A percentile compares a stretch with the other conserved stretches of the same genome.
These are phyloP conservation scores for Tricladium varicosporioides DNA, from an alignment of 2,329 filamentous ascomycete genomes.

Conservation along the genomic window DNA sequence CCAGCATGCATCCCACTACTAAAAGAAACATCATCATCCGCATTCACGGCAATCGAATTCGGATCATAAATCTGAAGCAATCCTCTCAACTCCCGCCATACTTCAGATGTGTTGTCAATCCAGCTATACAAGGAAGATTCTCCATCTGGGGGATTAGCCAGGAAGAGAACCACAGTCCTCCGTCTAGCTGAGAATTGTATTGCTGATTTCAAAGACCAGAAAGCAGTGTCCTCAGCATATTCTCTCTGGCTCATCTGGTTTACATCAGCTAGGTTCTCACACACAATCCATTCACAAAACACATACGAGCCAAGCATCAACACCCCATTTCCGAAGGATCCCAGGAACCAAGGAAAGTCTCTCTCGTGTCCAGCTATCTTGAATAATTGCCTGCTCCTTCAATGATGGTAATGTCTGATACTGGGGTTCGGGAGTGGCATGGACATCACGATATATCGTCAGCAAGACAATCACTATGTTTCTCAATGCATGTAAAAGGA, in stretches of 20 bases:
- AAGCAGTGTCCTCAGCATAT: slow-evolving; percentile 50
- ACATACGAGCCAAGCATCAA: slow-evolving; percentile 49
- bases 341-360: slow-evolving; percentile 41
- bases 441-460: too few species aligned
- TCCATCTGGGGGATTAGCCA: slow-evolving; percentile 38
- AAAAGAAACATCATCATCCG: slow-evolving; percentile 45
- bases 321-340: slow-evolving; percentile 43
- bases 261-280: neutral
- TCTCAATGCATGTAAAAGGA: too few species aligned
- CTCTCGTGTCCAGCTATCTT: slow-evolving; percentile 45
- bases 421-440: neutral
- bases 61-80: slow-evolving; percentile 40
- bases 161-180: slow-evolving; percentile 49
- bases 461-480: too few species aligned
- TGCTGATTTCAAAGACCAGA: slow-evolving; percentile 48
- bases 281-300: neutral
- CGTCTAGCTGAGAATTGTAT: slow-evolving; percentile 47
- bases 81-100: slow-evolving; percentile 41
- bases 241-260: slow-evolving; percentile 48
- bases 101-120: slow-evolving; percentile 46
- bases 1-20: slow-evolving; percentile 48
- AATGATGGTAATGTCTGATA: slow-evolving; percentile 43
- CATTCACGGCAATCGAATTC: slow-evolving; percentile 43
- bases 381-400: slow-evolving; percentile 42
- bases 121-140: slow-evolving; percentile 38